Base-by-base conservation (phyloP, 495 filamentous ascomycete species). In the Penicillium cosmopolitanum region DNA sequence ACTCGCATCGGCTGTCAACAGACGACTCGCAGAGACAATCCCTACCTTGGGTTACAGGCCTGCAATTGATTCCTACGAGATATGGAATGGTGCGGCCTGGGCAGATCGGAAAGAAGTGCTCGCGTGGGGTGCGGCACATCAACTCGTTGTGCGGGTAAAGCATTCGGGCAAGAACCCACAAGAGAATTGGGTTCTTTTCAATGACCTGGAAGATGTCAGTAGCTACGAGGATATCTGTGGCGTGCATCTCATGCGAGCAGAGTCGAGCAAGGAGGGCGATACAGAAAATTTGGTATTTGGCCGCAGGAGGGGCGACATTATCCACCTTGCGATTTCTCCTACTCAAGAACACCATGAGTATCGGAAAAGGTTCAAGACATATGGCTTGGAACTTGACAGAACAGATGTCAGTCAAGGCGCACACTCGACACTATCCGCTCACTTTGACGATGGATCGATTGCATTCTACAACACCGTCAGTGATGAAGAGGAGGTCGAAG, bases 11-110 rank as follows among this genome's bases (percentile, higher is more conserved):
- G 71, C 13, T 55, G 67, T 16, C 63, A 72, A 33, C 66, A 65
- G 51, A 61, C 64, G 21, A 72, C 56, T 19, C 68, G 73, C 56
- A 64, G 38, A 54, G 70, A 74, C 55, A 83, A 80, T 25, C 86
- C 86, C 88, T 53, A 90, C 85, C 4, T 80, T 88, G 61, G 86
- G 85, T 6, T 89, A 86, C 64, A 77, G 79, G 28, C 86, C 87
- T 16, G 76, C 82, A 18, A 79, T 90, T 25, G 83, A 88, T 62
- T 84, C 82, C 12, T 85, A 85, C 57, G 84, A 89, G 53, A 66
- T 73, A 5, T 84, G 81, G 77, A 76, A 76, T 57, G 78, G 78
- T 4, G 67, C 70, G 0, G 48, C 59, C 40, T 89, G 85, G 85
- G 69, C 73, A 15, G 77, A 84, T 48, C 71, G 81, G 61, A 78